Evolutionary conservation across 768 basidiomycete species (phyloP).

Genomic region (Naganishia vaughanmartiniae): DNA sequence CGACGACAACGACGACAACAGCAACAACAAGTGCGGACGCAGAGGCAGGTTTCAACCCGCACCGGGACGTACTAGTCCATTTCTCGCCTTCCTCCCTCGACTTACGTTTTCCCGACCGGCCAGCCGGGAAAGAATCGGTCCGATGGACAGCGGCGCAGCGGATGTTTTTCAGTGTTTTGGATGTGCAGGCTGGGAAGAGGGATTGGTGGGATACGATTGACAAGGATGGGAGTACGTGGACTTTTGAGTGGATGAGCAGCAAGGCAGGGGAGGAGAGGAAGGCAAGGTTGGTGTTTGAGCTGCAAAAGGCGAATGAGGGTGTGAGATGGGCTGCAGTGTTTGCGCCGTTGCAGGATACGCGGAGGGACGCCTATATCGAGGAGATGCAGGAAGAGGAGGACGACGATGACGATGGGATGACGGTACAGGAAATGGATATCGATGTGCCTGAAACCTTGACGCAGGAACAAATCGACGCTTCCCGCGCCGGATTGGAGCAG

Average conservation of each 20-base stretch:
- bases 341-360: constrained; percentile 49
- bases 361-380: neutral
- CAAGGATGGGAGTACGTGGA: constrained; percentile 82
- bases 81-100: constrained; percentile 9
- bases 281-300: constrained; percentile 73
- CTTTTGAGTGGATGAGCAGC: constrained; percentile 62
- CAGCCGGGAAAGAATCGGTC: neutral
- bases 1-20: neutral
- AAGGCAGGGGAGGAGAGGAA: neutral
- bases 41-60: neutral
- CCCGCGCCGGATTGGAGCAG: constrained; percentile 79
- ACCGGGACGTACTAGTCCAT: constrained; percentile 20
- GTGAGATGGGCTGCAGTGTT: constrained; percentile 88
- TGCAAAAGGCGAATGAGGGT: constrained; percentile 80
- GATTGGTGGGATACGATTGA: constrained; percentile 72
- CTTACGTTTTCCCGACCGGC: constrained; percentile 9
- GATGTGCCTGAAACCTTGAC: constrained; percentile 87
- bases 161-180: neutral
- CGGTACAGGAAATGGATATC: constrained; percentile 54
- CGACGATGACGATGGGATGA: constrained; percentile 41
- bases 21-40: constrained; percentile 32
- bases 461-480: constrained; percentile 72
- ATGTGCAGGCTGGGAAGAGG: neutral
- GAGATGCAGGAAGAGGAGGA: constrained; percentile 38
- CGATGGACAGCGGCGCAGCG: neutral